Base-by-base conservation (phyloP, 2,329 filamentous ascomycete species). In the Dactylonectria macrodidyma region DNA sequence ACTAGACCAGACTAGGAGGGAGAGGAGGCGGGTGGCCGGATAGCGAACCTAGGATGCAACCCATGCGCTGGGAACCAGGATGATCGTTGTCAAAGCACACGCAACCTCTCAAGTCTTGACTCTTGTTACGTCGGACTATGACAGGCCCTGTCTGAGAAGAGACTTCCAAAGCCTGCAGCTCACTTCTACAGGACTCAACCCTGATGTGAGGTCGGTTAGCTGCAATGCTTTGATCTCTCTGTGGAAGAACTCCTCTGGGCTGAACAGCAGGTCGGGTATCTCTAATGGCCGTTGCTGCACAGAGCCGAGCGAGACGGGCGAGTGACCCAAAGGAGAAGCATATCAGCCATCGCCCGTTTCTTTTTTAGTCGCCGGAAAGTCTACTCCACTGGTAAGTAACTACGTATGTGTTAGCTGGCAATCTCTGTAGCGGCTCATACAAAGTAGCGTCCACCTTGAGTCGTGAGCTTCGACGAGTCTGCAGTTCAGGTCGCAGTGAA, bases 111-210 rank as follows among this genome's bases (percentile, higher is more conserved):
- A 47, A 48, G 56, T 52, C 44, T 65, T 59, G 47, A 52, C 56
- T 64, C 62, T 64, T 16, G 41, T 30, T 48, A 47, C 30, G 59
- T 62, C 59, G 51, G 59, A 62, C 59, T 50, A 62, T 56, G 6
- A 34, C 56, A 36, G 19, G 36, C 51, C 26, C 50, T 48, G 48
- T 62, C 51, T 66, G 59, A 58, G 30, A 62, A 62, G 58, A 65
- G 48, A 46, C 48, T 55, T 44, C 59, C 46, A 34, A 50, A 54
- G 33, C 14, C 64, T 62, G 54, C 38, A 48, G 46, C 52, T 61
- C 64, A 58, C 36, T 14, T 52, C 58, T 38, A 52, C 62, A 60
- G 38, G 59, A 30, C 33, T 47, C 48, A 47, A 65, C 56, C 52
- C 48, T 47, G 26, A 58, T 30, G 14, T 58, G 26, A 34, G 19